Base-by-base conservation (phyloP, 2,329 filamentous ascomycete species). In the Gnomoniopsis smithogilvyi region DNA sequence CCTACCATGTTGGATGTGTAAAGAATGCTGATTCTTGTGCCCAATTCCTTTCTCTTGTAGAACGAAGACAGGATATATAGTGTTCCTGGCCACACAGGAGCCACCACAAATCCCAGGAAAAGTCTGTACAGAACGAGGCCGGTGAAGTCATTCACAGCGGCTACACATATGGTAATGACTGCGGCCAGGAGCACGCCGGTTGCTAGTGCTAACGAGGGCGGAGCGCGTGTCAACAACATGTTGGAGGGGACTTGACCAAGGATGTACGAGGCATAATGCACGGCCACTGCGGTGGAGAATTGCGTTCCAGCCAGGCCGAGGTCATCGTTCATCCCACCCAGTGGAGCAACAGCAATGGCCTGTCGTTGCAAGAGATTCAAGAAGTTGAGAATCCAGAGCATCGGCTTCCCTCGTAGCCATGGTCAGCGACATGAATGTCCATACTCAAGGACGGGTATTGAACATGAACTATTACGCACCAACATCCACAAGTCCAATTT, bases 31-130 rank as follows among this genome's bases (percentile, higher is more conserved):
- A 85, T 87, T 17, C 86, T 77, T 17, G 86, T 76, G 2, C 80
- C 84, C 0, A 88, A 72, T 66, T 89, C 88, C 64, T 83, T 84
- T 21, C 86, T 78, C 0, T 85, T 89, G 65, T 91, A 90, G 84
- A 86, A 89, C 50, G 73, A 74, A 2, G 72, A 74, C 14, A 87
- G 73, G 59, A 82, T 84, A 71, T 83, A 87, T 14, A 86, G 57
- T 3, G 66, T 69, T 21, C 72, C 70, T 0, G 68, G 70, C 53
- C 70, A 45, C 36, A 60, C 54, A 71, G 0, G 73, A 1, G 75
- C 74, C 52, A 78, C 76, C 1, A 73, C 72, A 0, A 79, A 64
- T 6, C 76, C 73, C 30, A 76, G 65, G 34, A 78, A 72, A 62
- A 78, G 76, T 3, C 77, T 73, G 1, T 73, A 71, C 2, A 74